Base-by-base conservation (phyloP, 2,329 filamentous ascomycete genomes). In the Cladophialophora bantiana region DNA sequence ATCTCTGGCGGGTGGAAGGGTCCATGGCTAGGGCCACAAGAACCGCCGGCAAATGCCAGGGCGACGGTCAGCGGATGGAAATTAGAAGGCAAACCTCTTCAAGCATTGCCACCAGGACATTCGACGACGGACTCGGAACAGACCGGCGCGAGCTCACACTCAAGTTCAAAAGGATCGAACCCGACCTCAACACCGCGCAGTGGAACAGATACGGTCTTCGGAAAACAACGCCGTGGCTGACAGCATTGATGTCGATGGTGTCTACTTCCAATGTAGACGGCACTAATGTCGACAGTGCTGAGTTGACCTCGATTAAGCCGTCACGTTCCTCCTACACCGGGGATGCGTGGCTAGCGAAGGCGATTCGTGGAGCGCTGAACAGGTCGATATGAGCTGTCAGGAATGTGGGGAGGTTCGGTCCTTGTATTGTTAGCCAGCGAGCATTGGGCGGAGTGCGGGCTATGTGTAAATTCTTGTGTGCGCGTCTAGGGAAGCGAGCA, bases 1-100 rank as follows among this genome's bases (percentile, higher is more conserved):
- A 67, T 71, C n/a, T 67, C 68, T 18, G 68, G 70, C 7, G 70
- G 68, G 13, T 68, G 66, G 66, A 70, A 68, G 55, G 62, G 48
- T 4, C 68, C 67, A 1, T 61, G 64, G 13, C 35, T 71, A 38
- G 70, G 70, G 5, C 66, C 66, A 12, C 70, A 71, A 42, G 50
- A 52, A 0, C 64, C 66, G 31, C 70, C 70, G 12, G 40, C 36
- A 6, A 70, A 65, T 32, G 64, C 68, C 3, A 64, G 56, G 13
- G 60, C 61, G 31, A 58, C 57, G 7, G 32, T 67, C 20, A n/a
- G 61, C 18, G 70, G 70, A 12, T 71, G 70, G 70, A 54, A 70
- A 35, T 42, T 70, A 7, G 38, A 63, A 18, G 68, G 68, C 13
- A 63, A 20, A 13, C 57, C 66, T 31, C 59, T 71, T 4, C 58